Evolutionary conservation across 352 stramenopile species (phyloP), one percentile per base, ranked within the genome.

Genomic region (Phytophthora pini): DNA sequence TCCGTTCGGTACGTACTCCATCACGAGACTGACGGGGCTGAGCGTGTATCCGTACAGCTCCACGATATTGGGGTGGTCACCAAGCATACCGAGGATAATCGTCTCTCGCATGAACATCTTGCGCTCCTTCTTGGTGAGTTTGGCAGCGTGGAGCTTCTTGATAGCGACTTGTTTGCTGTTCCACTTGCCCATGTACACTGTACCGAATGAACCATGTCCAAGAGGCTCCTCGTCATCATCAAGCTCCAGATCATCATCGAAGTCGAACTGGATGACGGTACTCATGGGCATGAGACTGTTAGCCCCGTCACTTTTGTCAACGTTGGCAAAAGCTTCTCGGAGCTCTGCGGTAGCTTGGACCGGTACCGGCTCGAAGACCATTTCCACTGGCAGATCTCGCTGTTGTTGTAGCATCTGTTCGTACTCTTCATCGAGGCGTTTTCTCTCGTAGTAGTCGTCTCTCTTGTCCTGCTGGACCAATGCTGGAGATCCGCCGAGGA

Each of bases 51-150:
- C 68, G 43, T 69, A 58, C 4, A 81, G 46, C 58, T 71, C 53
- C 4, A 81, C 72, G 34, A 80, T 73, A 17, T 80, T 77, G n/a
- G 69, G 69, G 54, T 80, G 69, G n/a, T 62, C 56, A 10, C 72
- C 72, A 0, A 80, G 69, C 57, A 70, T 54, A 3, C 65, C 72
- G 34, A 80, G 65, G 36, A 80, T 67, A 6, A 70, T 38, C 6
- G 61, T 70, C 43, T 80, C 69, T 3, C 70, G 70, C 7, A 73
- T 62, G 44, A 78, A 76, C 69, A 76, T 73, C n/a, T 63, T 63
- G 3, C 61, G 53, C 0, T 80, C 72, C 29, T 74, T 76, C 44
- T 75, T 77, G 31, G 68, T 61, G 44, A 77, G 65, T 41, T 68
- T 63, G 32, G 60, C 7, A n/a, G 48, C 48, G 40, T 80, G 73